phyloP scores from a whole-genome alignment of 805 yeast genomes.

The Ogataea kodamae region DNA sequence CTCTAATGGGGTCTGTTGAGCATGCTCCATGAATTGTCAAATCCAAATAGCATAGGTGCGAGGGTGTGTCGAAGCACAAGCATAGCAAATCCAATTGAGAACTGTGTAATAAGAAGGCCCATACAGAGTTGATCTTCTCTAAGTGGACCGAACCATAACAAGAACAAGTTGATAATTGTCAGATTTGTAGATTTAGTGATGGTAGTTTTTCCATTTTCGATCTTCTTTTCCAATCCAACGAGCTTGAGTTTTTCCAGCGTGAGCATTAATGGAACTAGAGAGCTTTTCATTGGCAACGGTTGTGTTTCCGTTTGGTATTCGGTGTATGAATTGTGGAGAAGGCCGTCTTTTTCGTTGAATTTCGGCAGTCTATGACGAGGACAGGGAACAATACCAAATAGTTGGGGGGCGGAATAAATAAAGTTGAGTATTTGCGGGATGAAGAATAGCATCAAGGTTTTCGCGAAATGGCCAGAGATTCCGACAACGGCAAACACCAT shows the following conservation, averaged over 20 bases:
- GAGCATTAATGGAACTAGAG: conserved; percentile 37
- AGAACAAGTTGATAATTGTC: conserved; percentile 78
- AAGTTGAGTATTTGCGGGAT: conserved; percentile 91
- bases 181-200: conserved; percentile 61
- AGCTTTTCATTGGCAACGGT: conserved; percentile 23
- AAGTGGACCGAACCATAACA: conserved; percentile 88
- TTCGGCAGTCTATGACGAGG: conserved; percentile 93
- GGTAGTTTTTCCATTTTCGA: conserved; percentile 21
- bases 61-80: conserved; percentile 73
- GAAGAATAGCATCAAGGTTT: conserved; percentile 81
- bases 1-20: conserved; percentile 26
- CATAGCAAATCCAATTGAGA: conserved; percentile 61
- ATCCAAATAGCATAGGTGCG: conserved; percentile 84
- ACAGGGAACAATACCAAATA: conserved; percentile 82
- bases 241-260: conserved; percentile 48
- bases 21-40: conserved; percentile 63
- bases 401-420: conserved; percentile 86
- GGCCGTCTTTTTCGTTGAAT: conserved; percentile 62
- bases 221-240: conserved; percentile 39
- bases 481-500: conserved; percentile 99
- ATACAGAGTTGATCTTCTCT: conserved; percentile 76
- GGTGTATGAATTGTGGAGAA: conserved; percentile 70
- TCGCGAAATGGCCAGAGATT: conserved; percentile 92
- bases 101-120: conserved; percentile 58
- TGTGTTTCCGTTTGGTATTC: conserved; percentile 27